Percentiles rank a stretch among this genome's conserved stretches.
Evolutionary conservation across 2,329 filamentous ascomycete species (phyloP).

Genomic region (Hypomyces perniciosus): DNA sequence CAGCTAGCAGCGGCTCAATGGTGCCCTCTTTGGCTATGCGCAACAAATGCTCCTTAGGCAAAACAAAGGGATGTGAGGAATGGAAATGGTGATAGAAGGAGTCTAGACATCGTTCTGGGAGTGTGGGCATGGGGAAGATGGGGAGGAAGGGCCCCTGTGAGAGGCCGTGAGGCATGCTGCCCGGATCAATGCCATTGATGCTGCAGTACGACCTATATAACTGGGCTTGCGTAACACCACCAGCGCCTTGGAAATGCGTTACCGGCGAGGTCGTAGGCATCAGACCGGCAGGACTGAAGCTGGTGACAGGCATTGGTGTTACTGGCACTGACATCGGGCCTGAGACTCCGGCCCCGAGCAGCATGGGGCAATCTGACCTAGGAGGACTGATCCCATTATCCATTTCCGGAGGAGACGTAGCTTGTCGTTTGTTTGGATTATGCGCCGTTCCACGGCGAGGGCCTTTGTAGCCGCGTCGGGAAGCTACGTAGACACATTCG

Average conservation of each 20-base stretch:
- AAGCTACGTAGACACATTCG: slow-evolving; percentile 67
- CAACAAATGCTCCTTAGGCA: slow-evolving; percentile 47
- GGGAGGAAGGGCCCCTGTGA: slow-evolving; percentile 13
- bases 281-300: slow-evolving; percentile 12
- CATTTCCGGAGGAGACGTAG: slow-evolving; percentile 32
- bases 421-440: slow-evolving; percentile 46
- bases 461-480: slow-evolving; percentile 69
- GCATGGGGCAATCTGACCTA: slow-evolving; percentile 35
- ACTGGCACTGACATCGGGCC: slow-evolving; percentile 6
- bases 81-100: slow-evolving; percentile 55
- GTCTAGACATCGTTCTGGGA: slow-evolving; percentile 49
- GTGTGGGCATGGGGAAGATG: slow-evolving; percentile 24
- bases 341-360: slow-evolving; percentile 19
- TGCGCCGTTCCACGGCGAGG: slow-evolving; percentile 31
- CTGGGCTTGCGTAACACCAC: slow-evolving; percentile 27
- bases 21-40: slow-evolving; percentile 42
- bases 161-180: slow-evolving; percentile 12
- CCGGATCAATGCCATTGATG: slow-evolving; percentile 22
- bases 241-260: slow-evolving; percentile 17
- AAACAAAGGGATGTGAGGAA: slow-evolving; percentile 51
- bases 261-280: slow-evolving; percentile 12
- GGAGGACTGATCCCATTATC: slow-evolving; percentile 11
- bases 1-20: slow-evolving; percentile 45
- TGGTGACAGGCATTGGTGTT: slow-evolving; percentile 1
- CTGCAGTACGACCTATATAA: slow-evolving; percentile 31